phyloP scores from a whole-genome alignment of 2,329 filamentous ascomycete genomes.

The Calycina marina region DNA sequence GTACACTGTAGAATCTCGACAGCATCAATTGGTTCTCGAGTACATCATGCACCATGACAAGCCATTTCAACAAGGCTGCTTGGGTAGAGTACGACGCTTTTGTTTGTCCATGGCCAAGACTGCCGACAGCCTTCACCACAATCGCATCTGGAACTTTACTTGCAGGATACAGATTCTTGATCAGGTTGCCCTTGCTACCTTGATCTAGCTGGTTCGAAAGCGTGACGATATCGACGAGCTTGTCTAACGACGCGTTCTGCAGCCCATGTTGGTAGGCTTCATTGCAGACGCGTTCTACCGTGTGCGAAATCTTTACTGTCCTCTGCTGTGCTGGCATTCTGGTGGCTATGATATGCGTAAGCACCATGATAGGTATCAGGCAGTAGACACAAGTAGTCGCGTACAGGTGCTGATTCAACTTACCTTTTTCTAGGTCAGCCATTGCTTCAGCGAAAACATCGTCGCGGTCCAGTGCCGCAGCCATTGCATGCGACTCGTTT shows the following conservation, averaged over 20 bases:
- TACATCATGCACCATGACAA: constrained; percentile 60
- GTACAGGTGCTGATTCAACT: constrained; percentile 6
- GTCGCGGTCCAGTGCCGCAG: constrained; percentile 3
- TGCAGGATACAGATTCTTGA: constrained; percentile 66
- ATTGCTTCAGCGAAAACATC: constrained; percentile 12
- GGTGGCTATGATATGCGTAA: constrained; percentile 31
- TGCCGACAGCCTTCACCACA: constrained; percentile 52
- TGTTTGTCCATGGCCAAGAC: constrained; percentile 61
- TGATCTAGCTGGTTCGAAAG: constrained; percentile 60
- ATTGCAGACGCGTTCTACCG: constrained; percentile 47
- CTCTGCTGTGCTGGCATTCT: constrained; percentile 52
- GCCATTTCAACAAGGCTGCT: constrained; percentile 59
- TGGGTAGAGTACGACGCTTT: constrained; percentile 63
- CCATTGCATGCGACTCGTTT: no score
- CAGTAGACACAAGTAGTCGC: neutral
- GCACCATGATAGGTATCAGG: constrained; percentile 2
- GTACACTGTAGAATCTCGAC: constrained; percentile 54
- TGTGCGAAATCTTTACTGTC: constrained; percentile 42
- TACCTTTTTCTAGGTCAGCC: constrained; percentile 17
- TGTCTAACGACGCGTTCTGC: constrained; percentile 40
- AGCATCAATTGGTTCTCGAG: constrained; percentile 49
- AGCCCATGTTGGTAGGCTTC: constrained; percentile 56
- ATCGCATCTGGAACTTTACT: constrained; percentile 43
- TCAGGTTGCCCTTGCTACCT: constrained; percentile 50
- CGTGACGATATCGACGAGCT: constrained; percentile 53